Evolutionary conservation across 495 filamentous ascomycete genomes (phyloP), one percentile per base, ranked within the genome.

Genomic region (Trichoderma asperelloides): DNA sequence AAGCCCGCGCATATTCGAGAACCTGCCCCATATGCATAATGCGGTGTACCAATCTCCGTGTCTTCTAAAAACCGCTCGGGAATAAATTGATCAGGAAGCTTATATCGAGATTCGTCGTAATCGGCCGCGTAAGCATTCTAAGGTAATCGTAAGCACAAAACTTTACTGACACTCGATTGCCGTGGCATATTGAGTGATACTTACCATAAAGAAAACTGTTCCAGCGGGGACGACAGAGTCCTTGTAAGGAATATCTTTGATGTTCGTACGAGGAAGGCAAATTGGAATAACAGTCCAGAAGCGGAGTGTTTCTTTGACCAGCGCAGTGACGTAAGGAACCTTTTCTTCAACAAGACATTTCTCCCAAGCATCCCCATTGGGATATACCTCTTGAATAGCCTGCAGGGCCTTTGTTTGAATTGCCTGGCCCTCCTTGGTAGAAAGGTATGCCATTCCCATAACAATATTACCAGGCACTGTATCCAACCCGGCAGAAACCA

Each of bases 211-310:
- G 70, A 90, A 89, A 13, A 84, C 83, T 5, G 86, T 90, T 1
- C 86, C 86, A 0, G 86, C 81, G 0, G 87, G 87, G 18, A 89
- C 88, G 1, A 75, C 79, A 0, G 82, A 81, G 15, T 83, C 81
- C 37, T 87, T 79, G 74, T 81, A 90, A 39, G 78, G 72, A 60
- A 91, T 87, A 64, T 87, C 85, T 71, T 88, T 88, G 74, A 86
- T 85, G 69, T 78, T 86, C 28, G 82, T 83, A 5, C 88, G 80
- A 0, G 89, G 89, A 8, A 91, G 79, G 69, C 87, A 89, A 69
- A 91, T 87, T 3, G 88, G 87, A 69, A 91, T 86, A n/a, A 91
- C 88, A 2, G 85, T 88, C 83, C 85, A 91, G 78, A 84, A 91
- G 66, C 89, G 82, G 15, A 90, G 80, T 33, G 83, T 84, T 72